Conservation (phyloP, 768 basidiomycete species). For the Gloeostereum incarnatum region DNA sequence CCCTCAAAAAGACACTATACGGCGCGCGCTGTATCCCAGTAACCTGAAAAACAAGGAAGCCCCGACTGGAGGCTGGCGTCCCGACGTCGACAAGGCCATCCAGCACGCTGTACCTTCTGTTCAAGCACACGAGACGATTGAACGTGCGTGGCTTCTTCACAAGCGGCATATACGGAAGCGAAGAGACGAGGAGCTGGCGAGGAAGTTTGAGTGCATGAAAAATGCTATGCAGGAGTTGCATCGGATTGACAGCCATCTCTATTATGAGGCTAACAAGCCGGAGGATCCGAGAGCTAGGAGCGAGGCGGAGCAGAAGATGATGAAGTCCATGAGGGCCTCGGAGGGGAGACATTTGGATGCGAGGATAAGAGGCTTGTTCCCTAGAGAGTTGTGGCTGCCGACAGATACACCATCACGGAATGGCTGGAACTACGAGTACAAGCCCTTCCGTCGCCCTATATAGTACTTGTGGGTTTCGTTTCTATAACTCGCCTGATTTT, state of each 20-base stretch:
- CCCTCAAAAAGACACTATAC: constrained; percentile 63
- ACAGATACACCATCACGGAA: constrained; percentile 74
- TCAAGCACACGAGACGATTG: constrained; percentile 88
- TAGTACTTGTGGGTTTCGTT: too few species aligned
- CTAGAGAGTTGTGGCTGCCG: constrained; percentile 79
- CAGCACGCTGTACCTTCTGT: constrained; percentile 79
- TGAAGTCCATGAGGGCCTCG: constrained; percentile 52
- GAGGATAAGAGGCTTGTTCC: constrained; percentile 73
- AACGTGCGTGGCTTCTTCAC: constrained; percentile 83
- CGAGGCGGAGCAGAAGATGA: constrained; percentile 42
- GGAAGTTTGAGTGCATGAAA: constrained; percentile 78
- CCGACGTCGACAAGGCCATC: constrained; percentile 67
- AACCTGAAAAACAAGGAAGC: constrained; percentile 62
- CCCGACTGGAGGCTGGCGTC: constrained; percentile 79
- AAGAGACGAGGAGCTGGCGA: constrained; percentile 55
- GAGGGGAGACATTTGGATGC: constrained; percentile 71
- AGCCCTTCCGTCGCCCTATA: constrained; percentile 51
- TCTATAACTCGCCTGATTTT: too few species aligned
- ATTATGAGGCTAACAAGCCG: constrained; percentile 61
- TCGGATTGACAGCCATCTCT: constrained; percentile 46
- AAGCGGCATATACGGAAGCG: constrained; percentile 64
- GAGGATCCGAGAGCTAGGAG: constrained; percentile 67
- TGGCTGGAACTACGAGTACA: constrained; percentile 89
- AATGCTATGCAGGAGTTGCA: constrained; percentile 78
- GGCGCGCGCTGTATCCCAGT: constrained; percentile 72